These are phyloP conservation scores for Wickerhamomyces xylosicus DNA, from an alignment of 805 yeast species.

Conservation along the genomic window DNA sequence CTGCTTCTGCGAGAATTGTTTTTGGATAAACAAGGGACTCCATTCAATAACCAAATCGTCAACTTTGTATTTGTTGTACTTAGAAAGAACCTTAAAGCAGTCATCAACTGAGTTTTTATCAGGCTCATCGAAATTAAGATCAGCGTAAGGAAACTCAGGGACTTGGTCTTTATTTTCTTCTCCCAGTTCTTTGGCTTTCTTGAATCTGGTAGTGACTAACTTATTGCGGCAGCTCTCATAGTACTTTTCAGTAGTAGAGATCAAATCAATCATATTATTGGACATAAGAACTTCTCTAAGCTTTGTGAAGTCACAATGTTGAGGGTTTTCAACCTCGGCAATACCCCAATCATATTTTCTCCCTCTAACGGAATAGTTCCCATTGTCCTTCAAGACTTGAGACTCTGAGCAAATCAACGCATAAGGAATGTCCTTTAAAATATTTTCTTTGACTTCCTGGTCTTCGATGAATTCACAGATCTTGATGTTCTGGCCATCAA, in stretches of 20 bases:
- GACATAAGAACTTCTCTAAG: slow-evolving; percentile 58
- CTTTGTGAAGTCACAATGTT: slow-evolving; percentile 66
- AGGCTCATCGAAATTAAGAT: slow-evolving; percentile 17
- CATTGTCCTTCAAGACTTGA: slow-evolving; percentile 30
- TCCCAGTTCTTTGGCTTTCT: slow-evolving; percentile 14
- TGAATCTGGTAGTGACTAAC: slow-evolving; percentile 39
- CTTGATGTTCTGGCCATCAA: slow-evolving; percentile 45
- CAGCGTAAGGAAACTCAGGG: neutral
- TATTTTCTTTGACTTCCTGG: slow-evolving; percentile 22
- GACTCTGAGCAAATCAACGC: slow-evolving; percentile 61
- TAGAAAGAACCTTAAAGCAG: slow-evolving; percentile 27
- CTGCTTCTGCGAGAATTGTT: slow-evolving; percentile 32
- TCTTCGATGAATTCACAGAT: slow-evolving; percentile 43
- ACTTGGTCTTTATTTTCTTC: slow-evolving; percentile 5
- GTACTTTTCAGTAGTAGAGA: slow-evolving; percentile 62
- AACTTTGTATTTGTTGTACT: slow-evolving; percentile 25
- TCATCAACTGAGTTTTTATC: slow-evolving; percentile 24
- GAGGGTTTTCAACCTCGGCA: slow-evolving; percentile 70
- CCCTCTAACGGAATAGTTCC: slow-evolving; percentile 47
- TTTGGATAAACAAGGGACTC: slow-evolving; percentile 36
- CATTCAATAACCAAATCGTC: slow-evolving; percentile 30
- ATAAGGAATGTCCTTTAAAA: slow-evolving; percentile 47
- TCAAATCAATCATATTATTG: slow-evolving; percentile 67
- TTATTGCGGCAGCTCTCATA: slow-evolving; percentile 60
- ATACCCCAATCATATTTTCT: slow-evolving; percentile 80